Conservation (phyloP, 768 basidiomycete genomes). For the Hericium coralloides region DNA sequence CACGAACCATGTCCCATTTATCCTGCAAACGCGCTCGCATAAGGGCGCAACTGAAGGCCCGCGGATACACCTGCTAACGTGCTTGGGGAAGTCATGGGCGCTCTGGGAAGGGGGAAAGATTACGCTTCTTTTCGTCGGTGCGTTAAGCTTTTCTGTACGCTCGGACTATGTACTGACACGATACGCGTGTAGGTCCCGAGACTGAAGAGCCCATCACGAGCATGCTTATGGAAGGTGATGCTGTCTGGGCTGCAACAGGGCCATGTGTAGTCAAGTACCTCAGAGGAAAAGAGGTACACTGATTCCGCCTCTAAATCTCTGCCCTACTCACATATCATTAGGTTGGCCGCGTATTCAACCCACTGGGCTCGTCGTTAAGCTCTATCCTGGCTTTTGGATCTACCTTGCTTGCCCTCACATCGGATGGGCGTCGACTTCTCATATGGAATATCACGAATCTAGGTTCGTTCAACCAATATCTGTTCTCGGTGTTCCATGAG, state of each 20-base stretch:
- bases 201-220: slow-evolving; percentile 61
- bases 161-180: not conserved
- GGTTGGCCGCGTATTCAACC: slow-evolving; percentile 55
- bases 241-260: slow-evolving; percentile 76
- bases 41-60: slow-evolving; percentile 84
- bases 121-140: slow-evolving; percentile 88
- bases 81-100: slow-evolving; percentile 85
- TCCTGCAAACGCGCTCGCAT: slow-evolving; percentile 73
- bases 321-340: slow-evolving; percentile 16
- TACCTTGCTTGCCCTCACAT: slow-evolving; percentile 69
- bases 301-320: not conserved
- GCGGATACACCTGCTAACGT: slow-evolving; percentile 75
- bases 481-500: too few species aligned
- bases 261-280: slow-evolving; percentile 63
- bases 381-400: slow-evolving; percentile 75
- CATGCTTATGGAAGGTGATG: slow-evolving; percentile 77
- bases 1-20: slow-evolving; percentile 85
- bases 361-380: slow-evolving; percentile 48
- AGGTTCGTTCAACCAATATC: slow-evolving; percentile 32
- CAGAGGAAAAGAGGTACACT: slow-evolving; percentile 78
- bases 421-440: slow-evolving; percentile 68
- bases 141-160: slow-evolving; percentile 25
- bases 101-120: slow-evolving; percentile 96
- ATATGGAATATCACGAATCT: slow-evolving; percentile 62
- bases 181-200: slow-evolving; percentile 61